phyloP scores from a whole-genome alignment of 2,329 filamentous ascomycete genomes.

The Colletotrichum acutatum region DNA sequence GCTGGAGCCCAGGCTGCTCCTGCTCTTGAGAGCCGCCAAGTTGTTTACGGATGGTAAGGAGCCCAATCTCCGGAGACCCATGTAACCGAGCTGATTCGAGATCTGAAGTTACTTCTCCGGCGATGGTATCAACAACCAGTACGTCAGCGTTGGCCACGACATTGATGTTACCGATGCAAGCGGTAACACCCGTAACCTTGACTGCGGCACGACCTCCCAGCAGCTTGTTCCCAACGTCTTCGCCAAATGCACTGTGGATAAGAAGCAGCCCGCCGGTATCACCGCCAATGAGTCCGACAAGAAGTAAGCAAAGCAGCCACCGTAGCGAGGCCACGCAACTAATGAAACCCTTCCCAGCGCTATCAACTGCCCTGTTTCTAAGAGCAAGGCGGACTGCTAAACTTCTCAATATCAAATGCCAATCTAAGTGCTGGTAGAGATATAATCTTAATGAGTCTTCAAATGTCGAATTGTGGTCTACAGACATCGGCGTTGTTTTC shows the following conservation, averaged over 20 bases:
- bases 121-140: slow-evolving; percentile 10
- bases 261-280: not conserved
- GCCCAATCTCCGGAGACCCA: not conserved
- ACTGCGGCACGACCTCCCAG: slow-evolving; percentile 19
- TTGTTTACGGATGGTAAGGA: slow-evolving; percentile 21
- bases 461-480: no score
- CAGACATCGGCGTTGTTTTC: no score
- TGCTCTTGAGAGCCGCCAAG: slow-evolving; percentile 9
- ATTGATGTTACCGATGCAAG: not conserved
- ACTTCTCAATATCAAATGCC: not conserved
- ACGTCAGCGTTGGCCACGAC: slow-evolving; percentile 16
- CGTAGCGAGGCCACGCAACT: no score
- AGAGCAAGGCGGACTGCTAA: not conserved
- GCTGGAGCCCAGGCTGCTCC: slow-evolving; percentile 21
- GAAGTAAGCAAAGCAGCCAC: not conserved
- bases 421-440: not conserved
- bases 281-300: not conserved
- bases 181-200: slow-evolving; percentile 14
- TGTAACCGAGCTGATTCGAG: not conserved
- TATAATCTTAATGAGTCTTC: not conserved
- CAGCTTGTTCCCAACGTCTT: slow-evolving; percentile 27
- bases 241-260: slow-evolving; percentile 22
- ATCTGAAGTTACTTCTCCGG: slow-evolving; percentile 12
- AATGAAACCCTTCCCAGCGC: not conserved
- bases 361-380: slow-evolving; percentile 25